Conservation (phyloP, 108 stramenopile species). For the Mediolabrus comicus region DNA sequence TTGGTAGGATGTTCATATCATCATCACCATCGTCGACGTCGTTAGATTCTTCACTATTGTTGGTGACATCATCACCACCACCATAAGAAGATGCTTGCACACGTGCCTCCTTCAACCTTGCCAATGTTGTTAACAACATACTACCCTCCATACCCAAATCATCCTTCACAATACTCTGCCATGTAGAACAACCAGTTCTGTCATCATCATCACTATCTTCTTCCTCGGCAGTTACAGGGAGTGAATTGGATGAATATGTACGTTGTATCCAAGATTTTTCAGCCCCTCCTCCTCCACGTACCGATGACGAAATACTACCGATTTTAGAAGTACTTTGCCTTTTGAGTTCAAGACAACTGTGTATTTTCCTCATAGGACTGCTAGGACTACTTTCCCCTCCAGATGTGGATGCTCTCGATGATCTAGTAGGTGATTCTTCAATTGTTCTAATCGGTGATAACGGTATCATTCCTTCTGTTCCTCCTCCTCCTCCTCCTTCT, state of each 20-base stretch:
- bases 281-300: not conserved
- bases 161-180: constrained; percentile 47
- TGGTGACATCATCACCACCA: not conserved
- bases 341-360: constrained; percentile 35
- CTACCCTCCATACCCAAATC: constrained; percentile 59
- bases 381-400: too few relatives aligned
- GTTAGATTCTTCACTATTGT: not conserved
- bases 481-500: not conserved
- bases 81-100: constrained; percentile 33
- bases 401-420: not conserved
- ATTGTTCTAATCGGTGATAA: not conserved
- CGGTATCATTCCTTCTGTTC: not conserved
- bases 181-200: constrained; percentile 19
- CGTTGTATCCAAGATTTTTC: too few relatives aligned
- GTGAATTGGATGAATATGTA: constrained; percentile 16
- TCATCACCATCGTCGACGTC: not conserved
- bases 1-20: constrained; percentile 3
- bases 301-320: not conserved
- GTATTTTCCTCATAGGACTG: constrained; percentile 29
- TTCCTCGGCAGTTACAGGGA: constrained; percentile 16
- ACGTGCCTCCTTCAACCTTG: constrained; percentile 66
- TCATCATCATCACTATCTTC: constrained; percentile 7
- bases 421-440: not conserved
- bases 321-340: not conserved
- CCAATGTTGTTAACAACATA: constrained; percentile 63